phyloP scores from a whole-genome alignment of 345 rosid genomes.

The sweet orange (Citrus sinensis) region DNA sequence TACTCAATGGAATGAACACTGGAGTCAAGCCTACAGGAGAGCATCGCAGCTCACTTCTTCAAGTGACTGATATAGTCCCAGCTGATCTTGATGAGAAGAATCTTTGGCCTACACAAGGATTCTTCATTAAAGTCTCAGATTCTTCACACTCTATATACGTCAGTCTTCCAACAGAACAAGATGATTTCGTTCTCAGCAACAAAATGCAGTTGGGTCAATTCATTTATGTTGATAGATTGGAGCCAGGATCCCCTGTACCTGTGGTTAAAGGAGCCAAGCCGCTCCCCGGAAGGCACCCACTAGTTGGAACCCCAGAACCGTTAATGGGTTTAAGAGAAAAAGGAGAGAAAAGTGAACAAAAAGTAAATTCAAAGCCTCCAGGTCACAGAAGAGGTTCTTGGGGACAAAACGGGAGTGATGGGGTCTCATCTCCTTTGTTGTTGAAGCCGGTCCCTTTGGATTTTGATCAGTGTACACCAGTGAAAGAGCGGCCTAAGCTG shows the following conservation, averaged over 20 bases:
- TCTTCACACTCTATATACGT: slow-evolving; percentile 90
- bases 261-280: slow-evolving; percentile 78
- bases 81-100: slow-evolving; percentile 90
- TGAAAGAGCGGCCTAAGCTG: slow-evolving; percentile 36
- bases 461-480: slow-evolving; percentile 86
- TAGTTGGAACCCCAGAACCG: slow-evolving; percentile 87
- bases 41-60: slow-evolving; percentile 83
- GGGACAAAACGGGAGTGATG: slow-evolving; percentile 51
- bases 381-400: slow-evolving; percentile 79
- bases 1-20: slow-evolving; percentile 77
- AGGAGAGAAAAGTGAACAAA: slow-evolving; percentile 38
- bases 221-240: slow-evolving; percentile 77
- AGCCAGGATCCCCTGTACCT: slow-evolving; percentile 94
- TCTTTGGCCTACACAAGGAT: slow-evolving; percentile 88
- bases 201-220: slow-evolving; percentile 95
- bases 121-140: slow-evolving; percentile 90
- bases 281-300: slow-evolving; percentile 87
- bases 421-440: slow-evolving; percentile 54
- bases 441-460: slow-evolving; percentile 82
- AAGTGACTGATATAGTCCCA: slow-evolving; percentile 92
- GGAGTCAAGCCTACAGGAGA: slow-evolving; percentile 84
- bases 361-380: slow-evolving; percentile 28
- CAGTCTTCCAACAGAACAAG: slow-evolving; percentile 77
- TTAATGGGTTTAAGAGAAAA: slow-evolving; percentile 62
- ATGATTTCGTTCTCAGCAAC: slow-evolving; percentile 80